Evolutionary conservation across 2,329 filamentous ascomycete genomes (phyloP).

Genomic region (Trichoderma brevicompactum): DNA sequence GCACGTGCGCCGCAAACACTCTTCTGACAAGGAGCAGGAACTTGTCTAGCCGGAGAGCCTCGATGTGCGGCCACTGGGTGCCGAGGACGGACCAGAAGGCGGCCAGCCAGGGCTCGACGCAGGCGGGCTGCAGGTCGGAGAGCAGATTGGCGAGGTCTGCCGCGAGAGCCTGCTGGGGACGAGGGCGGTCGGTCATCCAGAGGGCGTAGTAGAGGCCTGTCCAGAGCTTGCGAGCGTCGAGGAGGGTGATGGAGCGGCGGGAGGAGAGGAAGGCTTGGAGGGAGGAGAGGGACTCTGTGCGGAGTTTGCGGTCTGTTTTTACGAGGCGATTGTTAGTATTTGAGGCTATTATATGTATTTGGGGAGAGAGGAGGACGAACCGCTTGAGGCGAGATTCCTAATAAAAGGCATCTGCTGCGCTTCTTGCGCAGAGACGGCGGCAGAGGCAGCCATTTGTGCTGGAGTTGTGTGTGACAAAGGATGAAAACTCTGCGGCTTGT

Average conservation of each 20-base stretch:
- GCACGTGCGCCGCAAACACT: slow-evolving; percentile 74
- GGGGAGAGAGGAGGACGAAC: slow-evolving; percentile 53
- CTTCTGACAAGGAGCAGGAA: slow-evolving; percentile 83
- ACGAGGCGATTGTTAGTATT: background rate
- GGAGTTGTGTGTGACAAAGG: too few relatives aligned
- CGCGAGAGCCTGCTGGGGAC: slow-evolving; percentile 84
- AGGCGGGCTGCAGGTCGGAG: slow-evolving; percentile 57
- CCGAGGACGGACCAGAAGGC: slow-evolving; percentile 75
- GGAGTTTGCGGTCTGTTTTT: slow-evolving; percentile 71
- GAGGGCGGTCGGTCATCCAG: slow-evolving; percentile 90
- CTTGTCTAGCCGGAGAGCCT: slow-evolving; percentile 85
- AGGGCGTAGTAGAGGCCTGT: slow-evolving; percentile 92
- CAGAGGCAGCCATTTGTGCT: slow-evolving; percentile 26
- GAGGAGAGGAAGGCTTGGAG: slow-evolving; percentile 77
- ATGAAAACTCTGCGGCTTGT: background rate
- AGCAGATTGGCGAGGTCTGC: slow-evolving; percentile 72
- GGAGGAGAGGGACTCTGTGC: slow-evolving; percentile 75
- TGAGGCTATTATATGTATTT: background rate
- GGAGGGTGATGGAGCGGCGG: slow-evolving; percentile 60
- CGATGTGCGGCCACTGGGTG: slow-evolving; percentile 73
- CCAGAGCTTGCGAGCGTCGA: slow-evolving; percentile 88
- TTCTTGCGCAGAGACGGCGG: slow-evolving; percentile 46
- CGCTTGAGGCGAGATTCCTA: slow-evolving; percentile 81
- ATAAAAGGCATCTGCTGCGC: slow-evolving; percentile 71
- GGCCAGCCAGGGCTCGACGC: slow-evolving; percentile 55